Base-by-base conservation (phyloP, 768 basidiomycete genomes). In the Clitopilus hobsonii region DNA sequence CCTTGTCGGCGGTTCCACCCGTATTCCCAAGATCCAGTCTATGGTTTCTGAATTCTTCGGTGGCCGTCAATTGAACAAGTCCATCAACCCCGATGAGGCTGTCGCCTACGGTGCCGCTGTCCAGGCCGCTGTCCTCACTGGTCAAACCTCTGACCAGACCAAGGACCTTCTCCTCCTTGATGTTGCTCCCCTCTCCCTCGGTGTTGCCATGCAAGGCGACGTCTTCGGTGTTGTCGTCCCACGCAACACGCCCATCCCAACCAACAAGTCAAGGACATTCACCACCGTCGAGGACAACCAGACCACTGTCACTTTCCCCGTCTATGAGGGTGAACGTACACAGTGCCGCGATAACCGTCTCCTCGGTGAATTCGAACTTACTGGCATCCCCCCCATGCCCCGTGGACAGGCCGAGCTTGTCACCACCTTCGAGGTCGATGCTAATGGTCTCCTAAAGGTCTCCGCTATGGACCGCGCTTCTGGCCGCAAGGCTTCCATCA, bases 261-360 rank as follows among this genome's bases (percentile, higher is more conserved):
- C 96, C 71, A 98, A 95, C 86, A 99, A 98, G 80, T 95, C 94
- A 32, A 84, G 97, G 69, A 91, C 91, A 51, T 99, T 99, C 84
- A 99, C 97, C 63, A 99, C 97, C 53, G 97, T 99, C 60, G 97
- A 99, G 84, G 97, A 99, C 82, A 99, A 98, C 83, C 97, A 98
- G 78, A 99, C 97, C 58, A 96, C 92, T 58, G 97, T 99, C 77
- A 98, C 96, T 61, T 99, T 98, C 93, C 97, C 97, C 65, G 97
- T 99, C 85, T 88, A 99, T 76, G 97, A 99, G 83, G 97, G 97
- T 69, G 97, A 99, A 78, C 94, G 97, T 62, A 98, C 96, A 28
- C 96, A 98, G 69, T 99, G 97, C 81, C 91, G 94, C 67, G 97
- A 99, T 79, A 99, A 98, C 80, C 88, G 97, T 72, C 80, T 99